Conservation (phyloP, 305 asterid genomes). For the Fraxinus albicans region DNA sequence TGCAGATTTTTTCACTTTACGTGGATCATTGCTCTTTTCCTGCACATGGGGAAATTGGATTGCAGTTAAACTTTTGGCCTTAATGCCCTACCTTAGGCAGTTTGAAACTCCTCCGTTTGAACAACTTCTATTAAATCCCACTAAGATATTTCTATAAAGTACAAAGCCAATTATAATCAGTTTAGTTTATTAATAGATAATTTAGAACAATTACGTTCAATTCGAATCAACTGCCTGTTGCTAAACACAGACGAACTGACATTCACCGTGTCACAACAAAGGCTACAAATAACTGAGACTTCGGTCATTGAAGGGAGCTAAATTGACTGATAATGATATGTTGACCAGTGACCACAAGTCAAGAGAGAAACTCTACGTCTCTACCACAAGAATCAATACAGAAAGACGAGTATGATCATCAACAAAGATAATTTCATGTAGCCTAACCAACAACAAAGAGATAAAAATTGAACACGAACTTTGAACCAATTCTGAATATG, state of each 20-base stretch:
- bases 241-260: background rate
- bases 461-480: background rate
- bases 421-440: background rate
- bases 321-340: background rate
- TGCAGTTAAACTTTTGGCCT: background rate
- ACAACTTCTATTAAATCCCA: background rate
- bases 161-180: background rate
- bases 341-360: constrained; percentile 1
- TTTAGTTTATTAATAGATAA: background rate
- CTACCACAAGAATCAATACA: background rate
- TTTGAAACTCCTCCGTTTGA: background rate
- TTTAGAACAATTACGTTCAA: background rate
- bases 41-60: background rate
- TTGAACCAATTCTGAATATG: background rate
- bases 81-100: background rate
- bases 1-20: constrained; percentile 7
- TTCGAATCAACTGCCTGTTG: background rate
- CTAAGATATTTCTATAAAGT: background rate
- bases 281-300: background rate
- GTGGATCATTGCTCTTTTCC: constrained; percentile 3
- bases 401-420: background rate
- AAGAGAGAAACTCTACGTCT: background rate
- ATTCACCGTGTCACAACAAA: background rate
- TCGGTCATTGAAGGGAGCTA: background rate
- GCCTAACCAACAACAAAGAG: background rate